These are phyloP conservation scores for Candida pseudocylindracea DNA, from an alignment of 1,139 yeast species.

Conservation along the genomic window DNA sequence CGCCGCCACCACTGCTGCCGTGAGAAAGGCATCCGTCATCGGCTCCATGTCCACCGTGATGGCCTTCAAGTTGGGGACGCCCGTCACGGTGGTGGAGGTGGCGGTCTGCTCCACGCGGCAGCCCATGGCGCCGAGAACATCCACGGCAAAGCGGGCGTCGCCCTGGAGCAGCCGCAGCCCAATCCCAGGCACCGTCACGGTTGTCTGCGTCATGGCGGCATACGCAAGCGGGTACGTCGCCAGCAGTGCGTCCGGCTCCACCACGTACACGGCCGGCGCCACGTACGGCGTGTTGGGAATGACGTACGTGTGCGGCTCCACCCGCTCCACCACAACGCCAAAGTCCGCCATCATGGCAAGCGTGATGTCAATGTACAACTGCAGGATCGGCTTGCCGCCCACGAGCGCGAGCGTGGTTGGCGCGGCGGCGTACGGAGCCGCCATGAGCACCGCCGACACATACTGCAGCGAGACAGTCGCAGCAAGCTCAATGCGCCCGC, in stretches of 20 bases:
- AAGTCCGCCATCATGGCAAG: conserved; percentile 84
- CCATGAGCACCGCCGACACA: conserved; percentile 88
- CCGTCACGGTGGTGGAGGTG: conserved; percentile 76
- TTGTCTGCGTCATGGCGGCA: conserved; percentile 94
- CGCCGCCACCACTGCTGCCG: conserved; percentile 95
- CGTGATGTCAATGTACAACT: conserved; percentile 92
- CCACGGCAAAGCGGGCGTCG: conserved; percentile 90
- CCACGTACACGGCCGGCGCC: conserved; percentile 67
- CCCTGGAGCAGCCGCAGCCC: conserved; percentile 90
- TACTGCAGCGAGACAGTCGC: conserved; percentile 96
- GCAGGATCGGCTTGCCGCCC: conserved; percentile 95
- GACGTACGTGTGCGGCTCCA: conserved; percentile 70
- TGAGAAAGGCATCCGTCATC: conserved; percentile 95
- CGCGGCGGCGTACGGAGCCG: conserved; percentile 86
- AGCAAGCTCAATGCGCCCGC: conserved; percentile 83
- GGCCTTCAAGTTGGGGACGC: conserved; percentile 55
- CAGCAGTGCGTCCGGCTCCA: conserved; percentile 97
- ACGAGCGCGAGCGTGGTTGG: conserved; percentile 73
- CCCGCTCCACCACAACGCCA: conserved; percentile 58
- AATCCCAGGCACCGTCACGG: conserved; percentile 84
- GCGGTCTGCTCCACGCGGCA: conserved; percentile 69
- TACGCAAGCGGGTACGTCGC: conserved; percentile 96
- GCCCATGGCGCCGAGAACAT: conserved; percentile 89
- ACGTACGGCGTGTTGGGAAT: conserved; percentile 68
- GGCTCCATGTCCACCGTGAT: conserved; percentile 93